These are phyloP conservation scores for Aureobasidium zeae DNA, from an alignment of 2,329 filamentous ascomycete genomes.

Conservation along the genomic window DNA sequence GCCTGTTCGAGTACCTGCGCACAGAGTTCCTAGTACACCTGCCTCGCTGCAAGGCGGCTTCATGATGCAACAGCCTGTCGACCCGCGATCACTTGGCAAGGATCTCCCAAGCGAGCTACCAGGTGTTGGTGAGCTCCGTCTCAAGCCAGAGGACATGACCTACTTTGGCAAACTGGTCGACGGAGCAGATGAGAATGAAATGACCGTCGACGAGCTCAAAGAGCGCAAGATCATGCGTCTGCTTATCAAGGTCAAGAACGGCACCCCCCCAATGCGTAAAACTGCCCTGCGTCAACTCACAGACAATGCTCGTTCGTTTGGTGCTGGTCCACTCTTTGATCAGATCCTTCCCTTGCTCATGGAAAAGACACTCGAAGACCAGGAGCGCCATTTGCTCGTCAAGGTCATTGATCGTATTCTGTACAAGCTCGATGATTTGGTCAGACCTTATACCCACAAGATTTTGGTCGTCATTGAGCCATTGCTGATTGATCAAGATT, in stretches of 20 bases:
- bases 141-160: constrained; percentile 97
- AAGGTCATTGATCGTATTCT: constrained; percentile 98
- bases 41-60: constrained; percentile 60
- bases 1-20: constrained; percentile 65
- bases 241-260: constrained; percentile 96
- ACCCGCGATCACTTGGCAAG: constrained; percentile 71
- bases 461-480: constrained; percentile 98
- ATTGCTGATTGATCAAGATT: constrained; percentile 98
- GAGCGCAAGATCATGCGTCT: constrained; percentile 98
- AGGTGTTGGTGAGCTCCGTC: constrained; percentile 88
- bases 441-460: constrained; percentile 94
- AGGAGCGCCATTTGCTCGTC: constrained; percentile 94
- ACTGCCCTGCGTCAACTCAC: constrained; percentile 94
- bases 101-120: constrained; percentile 92
- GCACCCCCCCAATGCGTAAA: constrained; percentile 96
- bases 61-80: constrained; percentile 95
- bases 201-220: constrained; percentile 93
- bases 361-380: constrained; percentile 96
- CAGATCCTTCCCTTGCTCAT: constrained; percentile 94
- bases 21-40: constrained; percentile 67
- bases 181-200: constrained; percentile 78
- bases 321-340: constrained; percentile 87
- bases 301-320: constrained; percentile 93
- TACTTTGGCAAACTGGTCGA: constrained; percentile 98
- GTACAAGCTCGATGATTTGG: constrained; percentile 95